Percentiles rank a stretch among this genome's conserved stretches.
Conservation (phyloP, 306 rosid species). For the Urtica urens region DNA sequence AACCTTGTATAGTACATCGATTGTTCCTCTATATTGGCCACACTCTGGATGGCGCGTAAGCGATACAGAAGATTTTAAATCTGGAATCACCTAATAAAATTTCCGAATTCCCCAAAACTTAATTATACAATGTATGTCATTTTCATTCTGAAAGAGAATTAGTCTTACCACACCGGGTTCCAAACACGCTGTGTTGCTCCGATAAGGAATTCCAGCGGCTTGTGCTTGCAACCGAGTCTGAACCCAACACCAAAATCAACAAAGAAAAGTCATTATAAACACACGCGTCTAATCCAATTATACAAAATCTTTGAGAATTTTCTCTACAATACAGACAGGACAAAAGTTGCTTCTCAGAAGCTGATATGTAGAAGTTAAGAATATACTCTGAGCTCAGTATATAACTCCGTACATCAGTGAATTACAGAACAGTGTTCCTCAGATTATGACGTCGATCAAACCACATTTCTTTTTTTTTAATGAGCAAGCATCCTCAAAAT, state of each 20-base stretch:
- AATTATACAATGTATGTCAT: background rate
- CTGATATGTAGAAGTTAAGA: too few species aligned
- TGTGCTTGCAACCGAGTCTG: slow-evolving; percentile 96
- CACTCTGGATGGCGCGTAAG: slow-evolving; percentile 34
- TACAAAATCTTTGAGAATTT: too few species aligned
- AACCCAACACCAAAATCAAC: slow-evolving; percentile 7
- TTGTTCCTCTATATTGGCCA: slow-evolving; percentile 55
- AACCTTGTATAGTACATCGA: slow-evolving; percentile 70
- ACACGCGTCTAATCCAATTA: background rate
- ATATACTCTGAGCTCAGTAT: too few species aligned
- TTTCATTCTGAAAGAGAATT: background rate
- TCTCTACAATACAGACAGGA: too few species aligned
- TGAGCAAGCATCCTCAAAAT: too few species aligned
- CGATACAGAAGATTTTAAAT: slow-evolving; percentile 24
- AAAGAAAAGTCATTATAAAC: slow-evolving; percentile 2
- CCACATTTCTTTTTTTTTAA: too few species aligned
- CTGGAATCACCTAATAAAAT: slow-evolving; percentile 34
- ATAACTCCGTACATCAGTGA: too few species aligned
- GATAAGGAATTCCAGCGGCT: slow-evolving; percentile 88
- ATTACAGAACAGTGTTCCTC: too few species aligned
- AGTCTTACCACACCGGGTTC: slow-evolving; percentile 41
- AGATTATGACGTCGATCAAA: too few species aligned
- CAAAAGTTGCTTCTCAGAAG: background rate
- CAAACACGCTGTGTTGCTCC: slow-evolving; percentile 28
- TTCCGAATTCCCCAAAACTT: slow-evolving; percentile 7